Conservation (phyloP, 139 green algal species). For the Micromonas commoda region DNA sequence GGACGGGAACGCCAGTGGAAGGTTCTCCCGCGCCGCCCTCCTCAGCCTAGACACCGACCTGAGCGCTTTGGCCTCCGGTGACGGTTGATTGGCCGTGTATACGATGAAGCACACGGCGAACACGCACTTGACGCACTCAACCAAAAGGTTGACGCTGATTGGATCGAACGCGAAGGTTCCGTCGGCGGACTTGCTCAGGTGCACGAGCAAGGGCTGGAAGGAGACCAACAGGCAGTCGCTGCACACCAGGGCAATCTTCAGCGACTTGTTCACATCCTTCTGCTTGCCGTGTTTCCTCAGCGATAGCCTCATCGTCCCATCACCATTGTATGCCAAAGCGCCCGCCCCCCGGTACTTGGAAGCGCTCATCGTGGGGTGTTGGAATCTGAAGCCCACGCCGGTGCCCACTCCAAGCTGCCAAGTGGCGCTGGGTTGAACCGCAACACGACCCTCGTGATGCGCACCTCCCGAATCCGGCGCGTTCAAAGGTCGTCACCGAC, state of each 20-base stretch:
- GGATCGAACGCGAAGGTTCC: constrained; percentile 85
- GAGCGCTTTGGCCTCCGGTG: neutral
- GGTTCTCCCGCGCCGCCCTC: constrained; percentile 36
- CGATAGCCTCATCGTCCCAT: too few species aligned
- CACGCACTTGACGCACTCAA: constrained; percentile 73
- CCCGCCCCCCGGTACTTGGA: too few species aligned
- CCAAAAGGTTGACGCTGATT: constrained; percentile 85
- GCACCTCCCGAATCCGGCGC: too few species aligned
- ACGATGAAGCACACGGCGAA: constrained; percentile 81
- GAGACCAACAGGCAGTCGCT: constrained; percentile 78
- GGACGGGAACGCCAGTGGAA: constrained; percentile 26
- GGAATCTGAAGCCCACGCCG: too few species aligned
- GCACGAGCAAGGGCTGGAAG: constrained; percentile 90
- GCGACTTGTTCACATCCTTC: too few species aligned
- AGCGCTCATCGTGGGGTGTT: too few species aligned
- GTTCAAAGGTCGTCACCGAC: too few species aligned
- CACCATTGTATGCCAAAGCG: too few species aligned
- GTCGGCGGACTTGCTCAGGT: constrained; percentile 76
- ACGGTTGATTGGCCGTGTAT: constrained; percentile 26
- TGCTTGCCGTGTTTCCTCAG: too few species aligned
- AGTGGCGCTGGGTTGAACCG: too few species aligned
- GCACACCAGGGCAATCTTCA: constrained; percentile 64
- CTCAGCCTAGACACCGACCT: constrained; percentile 4
- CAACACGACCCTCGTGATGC: too few species aligned
- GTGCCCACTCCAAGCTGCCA: too few species aligned